Conservation (phyloP, 2,329 filamentous ascomycete species). For the Blastomyces parvus region DNA sequence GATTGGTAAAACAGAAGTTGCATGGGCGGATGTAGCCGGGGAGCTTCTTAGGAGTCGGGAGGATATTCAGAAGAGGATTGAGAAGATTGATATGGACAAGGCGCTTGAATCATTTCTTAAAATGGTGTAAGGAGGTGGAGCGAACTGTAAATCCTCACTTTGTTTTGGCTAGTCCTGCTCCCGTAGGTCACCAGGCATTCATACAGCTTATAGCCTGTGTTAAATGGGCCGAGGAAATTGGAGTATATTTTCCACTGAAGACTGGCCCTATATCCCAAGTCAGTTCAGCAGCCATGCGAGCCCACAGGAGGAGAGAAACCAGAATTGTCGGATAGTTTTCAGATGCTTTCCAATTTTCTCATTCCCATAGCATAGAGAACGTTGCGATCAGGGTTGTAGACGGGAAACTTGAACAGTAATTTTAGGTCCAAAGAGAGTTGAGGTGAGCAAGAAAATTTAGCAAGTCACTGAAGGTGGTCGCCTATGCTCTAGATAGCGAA, state of each 20-base stretch:
- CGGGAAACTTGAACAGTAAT: background rate
- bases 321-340: background rate
- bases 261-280: background rate
- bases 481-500: background rate
- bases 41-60: constrained; percentile 1
- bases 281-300: background rate
- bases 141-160: background rate
- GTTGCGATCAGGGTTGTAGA: background rate
- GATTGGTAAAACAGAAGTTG: background rate
- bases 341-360: background rate
- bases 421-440: background rate
- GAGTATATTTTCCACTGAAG: background rate
- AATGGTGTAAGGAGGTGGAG: background rate
- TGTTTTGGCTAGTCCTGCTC: background rate
- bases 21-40: background rate
- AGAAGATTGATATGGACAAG: background rate
- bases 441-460: background rate
- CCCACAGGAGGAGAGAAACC: background rate
- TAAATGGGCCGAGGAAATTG: background rate
- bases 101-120: background rate
- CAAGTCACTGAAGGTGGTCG: background rate
- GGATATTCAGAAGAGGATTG: constrained; percentile 1
- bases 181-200: background rate
- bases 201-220: background rate
- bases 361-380: background rate